Evolutionary conservation across 164 flowering plant species (phyloP).

Genomic region (Echeveria elegans): DNA sequence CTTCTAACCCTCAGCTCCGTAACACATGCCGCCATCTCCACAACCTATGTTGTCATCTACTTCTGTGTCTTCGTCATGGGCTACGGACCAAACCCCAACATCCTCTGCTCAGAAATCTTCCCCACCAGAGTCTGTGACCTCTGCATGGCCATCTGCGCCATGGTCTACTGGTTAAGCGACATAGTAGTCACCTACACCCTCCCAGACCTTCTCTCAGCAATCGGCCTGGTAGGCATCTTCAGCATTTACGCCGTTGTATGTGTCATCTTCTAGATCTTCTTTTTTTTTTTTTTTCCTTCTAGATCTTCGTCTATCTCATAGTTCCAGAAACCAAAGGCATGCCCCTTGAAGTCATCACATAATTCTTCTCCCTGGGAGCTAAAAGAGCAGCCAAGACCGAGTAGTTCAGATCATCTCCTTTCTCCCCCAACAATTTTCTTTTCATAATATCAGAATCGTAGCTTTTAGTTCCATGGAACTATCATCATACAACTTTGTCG

Average conservation of each 20-base stretch:
- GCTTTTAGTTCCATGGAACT: neutral
- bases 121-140: conserved; percentile 45
- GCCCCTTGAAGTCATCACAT: conserved; percentile 51
- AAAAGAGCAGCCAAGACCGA: conserved; percentile 21
- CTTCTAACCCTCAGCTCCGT: conserved; percentile 20
- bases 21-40: conserved; percentile 26
- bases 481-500: too few relatives aligned
- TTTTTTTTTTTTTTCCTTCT: too few relatives aligned
- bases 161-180: conserved; percentile 41
- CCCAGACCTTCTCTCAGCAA: conserved; percentile 34
- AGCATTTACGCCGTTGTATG: conserved; percentile 42
- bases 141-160: conserved; percentile 49
- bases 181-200: conserved; percentile 43
- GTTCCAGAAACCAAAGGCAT: conserved; percentile 56
- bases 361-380: conserved; percentile 46
- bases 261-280: conserved; percentile 32
- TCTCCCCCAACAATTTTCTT: neutral
- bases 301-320: conserved; percentile 38
- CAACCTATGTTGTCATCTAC: conserved; percentile 33
- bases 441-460: neutral
- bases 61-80: conserved; percentile 41
- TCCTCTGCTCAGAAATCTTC: conserved; percentile 48
- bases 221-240: conserved; percentile 36
- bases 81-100: conserved; percentile 44
- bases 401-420: neutral